Evolutionary conservation across 306 rosid genomes (phyloP), one percentile per base, ranked within the genome.

Genomic region (Malus asiatica): DNA sequence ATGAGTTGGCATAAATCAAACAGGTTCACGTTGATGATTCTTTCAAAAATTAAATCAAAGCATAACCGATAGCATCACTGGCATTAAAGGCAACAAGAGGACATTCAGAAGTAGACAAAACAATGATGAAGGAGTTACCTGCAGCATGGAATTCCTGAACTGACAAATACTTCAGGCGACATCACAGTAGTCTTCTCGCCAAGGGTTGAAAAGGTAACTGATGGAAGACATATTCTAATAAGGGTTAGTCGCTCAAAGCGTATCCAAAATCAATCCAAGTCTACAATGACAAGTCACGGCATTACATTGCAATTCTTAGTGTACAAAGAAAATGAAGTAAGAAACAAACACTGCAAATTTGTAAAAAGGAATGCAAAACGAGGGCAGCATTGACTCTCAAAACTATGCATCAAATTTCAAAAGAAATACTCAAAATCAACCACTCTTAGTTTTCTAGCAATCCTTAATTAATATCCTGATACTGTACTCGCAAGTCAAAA

Each of bases 181-280:
- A 96, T 92, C 83, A 96, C 99, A 5, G 99, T 96, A 44, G 91
- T 96, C 84, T 96, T 96, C 90, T 96, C 93, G 80, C 99, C 99
- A 84, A 96, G 99, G 80, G 83, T 74, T 46, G 97, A 84, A 83
- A 96, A 96, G 68, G 99, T 90, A 73, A 96, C 99, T 96, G 91
- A 76, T 78, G 13, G 73, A 82, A 68, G 48, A 77, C 64, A 85
- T 12, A 60, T 22, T 29, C 58, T 44, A 30, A 3, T 44, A 74
- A 62, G 78, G 84, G 66, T 77, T 32, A 80, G 44, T 22, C 57
- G 65, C 33, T 52, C 48, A 83, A 46, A 60, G 66, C 25, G 69
- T 20, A 71, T 42, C 51, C 45, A 78, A 68, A 73, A 84, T 66
- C 61, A 73, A 68, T 57, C 62, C 61, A 79, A 61, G 71, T 68